Conservation (phyloP, 225 moss, liverwort and hornwort genomes). For the Thuidium tamariscinum region DNA sequence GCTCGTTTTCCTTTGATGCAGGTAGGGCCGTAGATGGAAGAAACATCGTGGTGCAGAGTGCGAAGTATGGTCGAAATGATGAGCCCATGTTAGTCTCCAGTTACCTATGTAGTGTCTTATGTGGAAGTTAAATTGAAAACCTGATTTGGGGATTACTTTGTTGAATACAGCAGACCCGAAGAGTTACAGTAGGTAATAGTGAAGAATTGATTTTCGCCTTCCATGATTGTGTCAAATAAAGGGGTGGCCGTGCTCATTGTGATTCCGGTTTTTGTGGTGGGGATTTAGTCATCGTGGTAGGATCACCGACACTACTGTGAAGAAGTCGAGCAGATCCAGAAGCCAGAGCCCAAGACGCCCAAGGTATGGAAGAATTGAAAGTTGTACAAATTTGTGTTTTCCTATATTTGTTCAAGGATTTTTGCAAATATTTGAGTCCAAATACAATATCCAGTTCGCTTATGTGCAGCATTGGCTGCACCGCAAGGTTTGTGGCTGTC, state of each 20-base stretch:
- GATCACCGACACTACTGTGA: conserved; percentile 69
- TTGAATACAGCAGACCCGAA: not conserved
- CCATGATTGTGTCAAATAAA: not conserved
- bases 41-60: conserved; percentile 47
- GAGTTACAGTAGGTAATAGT: not conserved
- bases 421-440: not conserved
- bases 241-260: not conserved
- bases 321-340: conserved; percentile 68
- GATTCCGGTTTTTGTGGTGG: not conserved
- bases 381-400: not conserved
- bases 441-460: not conserved
- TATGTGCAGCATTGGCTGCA: not conserved
- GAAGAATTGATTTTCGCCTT: not conserved
- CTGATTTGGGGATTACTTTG: not conserved
- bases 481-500: not conserved
- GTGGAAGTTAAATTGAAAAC: not conserved
- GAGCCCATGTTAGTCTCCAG: conserved; percentile 36
- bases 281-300: conserved; percentile 73
- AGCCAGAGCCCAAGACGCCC: conserved; percentile 75
- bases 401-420: not conserved
- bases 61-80: conserved; percentile 48
- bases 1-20: conserved; percentile 9
- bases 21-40: conserved; percentile 43
- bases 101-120: not conserved
- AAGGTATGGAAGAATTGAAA: conserved; percentile 14